Base-by-base conservation (phyloP, 2,329 filamentous ascomycete genomes). In the Aspergillus fructus region DNA sequence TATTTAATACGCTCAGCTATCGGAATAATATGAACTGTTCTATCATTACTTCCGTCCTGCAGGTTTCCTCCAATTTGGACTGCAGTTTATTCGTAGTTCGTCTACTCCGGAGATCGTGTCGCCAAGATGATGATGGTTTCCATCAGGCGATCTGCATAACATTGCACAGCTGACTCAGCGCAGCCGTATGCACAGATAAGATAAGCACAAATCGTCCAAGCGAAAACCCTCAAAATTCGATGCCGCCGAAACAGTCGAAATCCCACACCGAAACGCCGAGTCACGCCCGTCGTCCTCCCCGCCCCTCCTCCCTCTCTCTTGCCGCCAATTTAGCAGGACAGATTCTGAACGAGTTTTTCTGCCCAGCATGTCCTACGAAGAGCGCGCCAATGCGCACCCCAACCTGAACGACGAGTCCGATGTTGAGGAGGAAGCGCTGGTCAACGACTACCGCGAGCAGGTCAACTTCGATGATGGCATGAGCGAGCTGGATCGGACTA, bases 361-460 rank as follows among this genome's bases (percentile, higher is more conserved):
- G 58, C 67, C 53, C 68, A 73, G 65, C 61, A 79, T 79, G 77
- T 76, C 77, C 45, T 77, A 76, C 70, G 71, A 76, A 53, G 76
- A 77, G 66, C 75, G 72, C 68, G 68, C 67, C 64, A 77, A 71
- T 63, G 71, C 68, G 70, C 75, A 69, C 65, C 68, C 75, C 62
- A 74, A 71, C 67, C 69, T 78, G 63, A 86, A 87, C 69, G 89
- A 93, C 77, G 92, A 96, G 74, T 96, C 91, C 73, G 94, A 97
- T 76, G 89, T 91, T 65, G 93, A 97, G 80, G 93, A 97, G 83
- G 94, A 97, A 80, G 89, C 89, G 69, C 86, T 99, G 66, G 94
- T 92, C 70, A 91, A 92, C 78, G 92, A 97, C 79, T 97, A 97
- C 85, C 89, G 88, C 75, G 91, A 97, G 81, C 93, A 97, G 78